Conservation (phyloP, 169 alveolate species). For the Toxoplasma gondii region DNA sequence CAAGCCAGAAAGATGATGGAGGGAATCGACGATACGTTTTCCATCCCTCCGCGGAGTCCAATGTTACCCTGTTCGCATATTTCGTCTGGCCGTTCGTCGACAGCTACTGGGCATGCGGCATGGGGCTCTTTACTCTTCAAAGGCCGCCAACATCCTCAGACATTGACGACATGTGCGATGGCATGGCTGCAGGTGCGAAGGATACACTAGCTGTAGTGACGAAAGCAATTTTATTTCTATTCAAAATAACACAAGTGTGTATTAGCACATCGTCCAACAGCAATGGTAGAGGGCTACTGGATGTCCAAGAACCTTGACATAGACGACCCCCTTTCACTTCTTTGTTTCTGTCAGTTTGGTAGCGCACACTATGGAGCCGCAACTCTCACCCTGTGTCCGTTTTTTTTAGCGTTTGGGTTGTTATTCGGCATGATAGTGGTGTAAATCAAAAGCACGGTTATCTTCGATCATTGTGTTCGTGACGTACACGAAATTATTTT, state of each 20-base stretch:
- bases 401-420: no score
- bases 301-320: no score
- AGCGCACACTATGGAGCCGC: no score
- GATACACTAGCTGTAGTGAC: neutral
- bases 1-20: neutral
- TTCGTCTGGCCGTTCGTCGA: constrained; percentile 64
- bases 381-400: no score
- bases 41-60: constrained; percentile 1
- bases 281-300: neutral
- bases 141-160: neutral
- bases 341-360: no score
- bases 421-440: no score
- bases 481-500: no score
- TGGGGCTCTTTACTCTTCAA: constrained; percentile 42
- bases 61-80: neutral
- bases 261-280: neutral
- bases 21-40: neutral
- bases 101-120: constrained; percentile 60
- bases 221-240: neutral
- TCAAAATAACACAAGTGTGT: neutral
- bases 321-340: no score
- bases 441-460: no score
- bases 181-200: neutral
- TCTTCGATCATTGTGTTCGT: no score
- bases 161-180: neutral